Percentiles rank a stretch among this genome's conserved stretches.
These are phyloP conservation scores for Tulasnella sp. DNA, from an alignment of 768 basidiomycete species.

Conservation along the genomic window DNA sequence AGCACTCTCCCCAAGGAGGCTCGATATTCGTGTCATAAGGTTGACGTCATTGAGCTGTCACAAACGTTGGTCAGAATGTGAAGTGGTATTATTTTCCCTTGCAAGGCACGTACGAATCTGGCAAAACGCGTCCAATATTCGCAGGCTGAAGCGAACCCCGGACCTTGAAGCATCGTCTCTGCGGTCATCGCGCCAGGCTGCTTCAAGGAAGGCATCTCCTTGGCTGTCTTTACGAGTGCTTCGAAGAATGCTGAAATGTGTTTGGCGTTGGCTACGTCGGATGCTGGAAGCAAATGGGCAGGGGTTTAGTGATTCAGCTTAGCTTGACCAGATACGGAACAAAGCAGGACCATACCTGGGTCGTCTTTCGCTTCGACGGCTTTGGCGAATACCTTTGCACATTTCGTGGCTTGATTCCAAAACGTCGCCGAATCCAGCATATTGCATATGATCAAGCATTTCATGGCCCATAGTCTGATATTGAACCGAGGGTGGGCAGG, in stretches of 20 bases:
- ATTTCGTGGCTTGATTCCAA: conserved; percentile 28
- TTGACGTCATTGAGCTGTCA: conserved; percentile 28
- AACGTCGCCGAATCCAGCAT: conserved; percentile 24
- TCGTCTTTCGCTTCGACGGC: conserved; percentile 4
- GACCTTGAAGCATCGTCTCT: conserved; percentile 48
- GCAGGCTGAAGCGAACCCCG: conserved; percentile 59
- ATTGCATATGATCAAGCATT: conserved; percentile 26
- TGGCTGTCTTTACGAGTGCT: conserved; percentile 40
- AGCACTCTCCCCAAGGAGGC: neutral
- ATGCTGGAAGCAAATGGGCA: conserved; percentile 34
- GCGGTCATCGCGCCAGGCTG: neutral
- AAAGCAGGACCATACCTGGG: neutral
- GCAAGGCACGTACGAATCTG: conserved; percentile 52
- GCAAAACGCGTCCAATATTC: conserved; percentile 71
- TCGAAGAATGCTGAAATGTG: conserved; percentile 47
- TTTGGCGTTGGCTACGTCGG: conserved; percentile 40
- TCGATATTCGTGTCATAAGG: conserved; percentile 23
- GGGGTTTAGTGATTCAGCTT: neutral
- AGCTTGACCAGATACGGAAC: neutral
- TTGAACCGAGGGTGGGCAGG: conserved; percentile 14
- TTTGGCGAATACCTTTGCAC: conserved; percentile 23
- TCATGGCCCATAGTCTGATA: conserved; percentile 27
- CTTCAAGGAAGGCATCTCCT: conserved; percentile 6
- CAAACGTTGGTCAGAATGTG: conserved; percentile 46
- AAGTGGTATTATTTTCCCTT: conserved; percentile 42